Percentiles rank a stretch among this genome's conserved stretches.
Evolutionary conservation across 345 rosid genomes (phyloP).

Genomic region (Aquilaria yunnanensis): DNA sequence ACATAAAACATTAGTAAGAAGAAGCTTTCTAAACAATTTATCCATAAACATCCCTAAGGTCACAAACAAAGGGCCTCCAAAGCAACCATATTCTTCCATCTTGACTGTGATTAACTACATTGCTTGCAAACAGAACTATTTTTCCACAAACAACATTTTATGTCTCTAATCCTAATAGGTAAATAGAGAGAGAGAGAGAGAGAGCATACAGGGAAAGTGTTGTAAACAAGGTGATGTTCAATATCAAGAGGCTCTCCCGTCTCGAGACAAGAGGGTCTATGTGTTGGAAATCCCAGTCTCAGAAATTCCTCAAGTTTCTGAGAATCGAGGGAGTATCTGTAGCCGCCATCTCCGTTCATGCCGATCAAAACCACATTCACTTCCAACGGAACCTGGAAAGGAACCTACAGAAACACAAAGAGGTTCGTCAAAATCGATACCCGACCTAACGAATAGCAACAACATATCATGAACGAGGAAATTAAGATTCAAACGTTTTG

Average conservation of each 20-base stretch:
- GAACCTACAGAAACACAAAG: conserved; percentile 48
- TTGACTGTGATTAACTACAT: neutral
- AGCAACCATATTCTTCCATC: neutral
- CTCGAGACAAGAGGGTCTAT: conserved; percentile 83
- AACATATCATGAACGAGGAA: neutral
- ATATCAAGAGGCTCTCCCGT: conserved; percentile 90
- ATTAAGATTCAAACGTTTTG: neutral
- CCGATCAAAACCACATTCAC: conserved; percentile 90
- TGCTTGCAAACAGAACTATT: neutral
- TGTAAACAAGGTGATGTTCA: conserved; percentile 82
- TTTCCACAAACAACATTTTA: neutral
- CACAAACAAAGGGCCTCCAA: neutral
- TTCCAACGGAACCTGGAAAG: conserved; percentile 94
- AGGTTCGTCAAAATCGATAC: too few relatives aligned
- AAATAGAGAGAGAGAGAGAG: neutral
- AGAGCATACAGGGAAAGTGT: conserved; percentile 65
- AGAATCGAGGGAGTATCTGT: conserved; percentile 57
- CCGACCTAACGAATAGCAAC: neutral
- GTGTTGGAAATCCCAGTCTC: conserved; percentile 62
- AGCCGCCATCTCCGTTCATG: conserved; percentile 86
- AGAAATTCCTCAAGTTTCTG: conserved; percentile 82
- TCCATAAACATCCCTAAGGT: too few relatives aligned
- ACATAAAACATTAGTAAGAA: conserved; percentile 7
- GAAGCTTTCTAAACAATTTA: neutral
- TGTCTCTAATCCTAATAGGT: too few relatives aligned